These are phyloP conservation scores for Penicillium paxilli DNA, from an alignment of 495 filamentous ascomycete genomes.

Conservation along the genomic window DNA sequence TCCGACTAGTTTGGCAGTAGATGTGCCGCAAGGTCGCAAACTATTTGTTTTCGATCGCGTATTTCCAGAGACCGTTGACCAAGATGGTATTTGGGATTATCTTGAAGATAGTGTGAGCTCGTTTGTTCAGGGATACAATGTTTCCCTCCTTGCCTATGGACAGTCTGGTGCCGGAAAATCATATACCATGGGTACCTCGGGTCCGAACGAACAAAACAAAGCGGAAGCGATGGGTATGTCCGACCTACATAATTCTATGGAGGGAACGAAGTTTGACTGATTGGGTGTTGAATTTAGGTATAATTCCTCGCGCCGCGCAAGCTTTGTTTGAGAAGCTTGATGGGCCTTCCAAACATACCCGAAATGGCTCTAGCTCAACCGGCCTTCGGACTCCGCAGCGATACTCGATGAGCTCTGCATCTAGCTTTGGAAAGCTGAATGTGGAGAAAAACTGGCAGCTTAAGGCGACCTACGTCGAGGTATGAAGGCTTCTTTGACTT, in stretches of 20 bases:
- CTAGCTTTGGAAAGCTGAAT: conserved; percentile 48
- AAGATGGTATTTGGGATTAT: conserved; percentile 96
- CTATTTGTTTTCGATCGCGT: conserved; percentile 95
- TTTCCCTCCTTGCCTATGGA: conserved; percentile 95
- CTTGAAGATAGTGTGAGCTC: conserved; percentile 85
- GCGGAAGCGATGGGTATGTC: conserved; percentile 72
- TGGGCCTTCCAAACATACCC: conserved; percentile 48
- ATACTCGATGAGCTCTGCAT: conserved; percentile 67
- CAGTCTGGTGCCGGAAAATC: conserved; percentile 99
- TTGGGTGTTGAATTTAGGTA: conserved; percentile 84
- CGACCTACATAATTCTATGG: neutral
- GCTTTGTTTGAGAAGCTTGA: conserved; percentile 88
- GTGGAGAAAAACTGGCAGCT: conserved; percentile 86
- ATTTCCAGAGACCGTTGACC: conserved; percentile 78
- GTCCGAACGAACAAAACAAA: conserved; percentile 78
- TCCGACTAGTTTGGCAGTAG: conserved; percentile 80
- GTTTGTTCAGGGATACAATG: conserved; percentile 97
- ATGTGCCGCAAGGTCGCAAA: conserved; percentile 88
- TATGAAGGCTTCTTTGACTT: conserved; percentile 26
- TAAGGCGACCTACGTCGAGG: conserved; percentile 95
- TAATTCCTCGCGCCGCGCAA: conserved; percentile 87
- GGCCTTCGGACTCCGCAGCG: conserved; percentile 79
- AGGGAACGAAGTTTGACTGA: neutral
- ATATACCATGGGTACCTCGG: conserved; percentile 97
- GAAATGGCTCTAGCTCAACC: conserved; percentile 59